Evolutionary conservation across 2,329 filamentous ascomycete species (phyloP).

Genomic region (Achaetomium macrosporum): DNA sequence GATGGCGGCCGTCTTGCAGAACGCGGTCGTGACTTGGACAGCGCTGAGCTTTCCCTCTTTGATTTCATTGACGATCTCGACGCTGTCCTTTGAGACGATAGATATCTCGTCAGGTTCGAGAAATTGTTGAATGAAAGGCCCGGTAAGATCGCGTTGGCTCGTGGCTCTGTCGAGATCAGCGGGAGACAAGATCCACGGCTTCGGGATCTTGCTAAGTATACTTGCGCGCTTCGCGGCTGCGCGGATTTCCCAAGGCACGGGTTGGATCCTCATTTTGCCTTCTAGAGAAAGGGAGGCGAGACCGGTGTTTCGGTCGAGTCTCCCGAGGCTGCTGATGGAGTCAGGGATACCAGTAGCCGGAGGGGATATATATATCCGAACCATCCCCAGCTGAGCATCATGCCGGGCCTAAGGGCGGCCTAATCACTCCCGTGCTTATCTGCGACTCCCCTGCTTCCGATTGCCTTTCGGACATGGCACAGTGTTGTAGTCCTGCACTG

Average conservation of each 20-base stretch:
- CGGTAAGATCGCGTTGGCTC: neutral
- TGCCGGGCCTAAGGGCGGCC: no score
- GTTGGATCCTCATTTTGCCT: neutral
- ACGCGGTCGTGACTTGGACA: constrained; percentile 35
- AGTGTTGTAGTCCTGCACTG: no score
- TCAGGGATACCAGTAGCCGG: no score
- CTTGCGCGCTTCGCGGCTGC: constrained; percentile 1
- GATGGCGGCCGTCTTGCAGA: constrained; percentile 47
- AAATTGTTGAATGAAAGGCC: neutral
- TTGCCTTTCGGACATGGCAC: no score
- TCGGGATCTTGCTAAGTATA: neutral
- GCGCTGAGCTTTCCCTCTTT: constrained; percentile 31
- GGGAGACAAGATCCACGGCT: neutral
- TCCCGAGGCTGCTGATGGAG: no score
- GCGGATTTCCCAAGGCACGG: neutral
- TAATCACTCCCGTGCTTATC: no score
- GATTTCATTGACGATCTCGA: constrained; percentile 8
- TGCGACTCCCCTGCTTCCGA: no score
- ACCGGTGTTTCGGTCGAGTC: no score
- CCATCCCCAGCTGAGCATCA: no score
- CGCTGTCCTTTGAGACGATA: constrained; percentile 14
- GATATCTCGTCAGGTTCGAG: neutral
- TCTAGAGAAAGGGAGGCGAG: no score
- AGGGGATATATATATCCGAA: no score
- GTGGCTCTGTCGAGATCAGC: neutral